A percentile compares a stretch with the other conserved stretches of the same genome.
These are phyloP conservation scores for Vanilla planifolia DNA, from an alignment of 106 monocot genomes.

Conservation along the genomic window DNA sequence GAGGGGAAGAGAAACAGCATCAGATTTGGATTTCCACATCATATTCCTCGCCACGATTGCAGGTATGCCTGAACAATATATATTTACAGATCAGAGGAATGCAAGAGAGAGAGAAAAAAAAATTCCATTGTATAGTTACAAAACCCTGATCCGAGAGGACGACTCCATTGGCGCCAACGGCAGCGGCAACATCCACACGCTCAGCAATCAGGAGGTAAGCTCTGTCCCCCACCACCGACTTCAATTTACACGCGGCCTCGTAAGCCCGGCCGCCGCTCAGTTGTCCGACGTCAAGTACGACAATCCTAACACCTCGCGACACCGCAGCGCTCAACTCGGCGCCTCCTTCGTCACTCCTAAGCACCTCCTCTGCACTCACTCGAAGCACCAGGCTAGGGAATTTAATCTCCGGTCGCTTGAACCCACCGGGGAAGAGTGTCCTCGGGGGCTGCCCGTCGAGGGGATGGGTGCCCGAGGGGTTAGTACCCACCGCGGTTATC, in stretches of 20 bases:
- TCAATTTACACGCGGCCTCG: conserved; percentile 74
- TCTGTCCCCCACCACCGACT: conserved; percentile 53
- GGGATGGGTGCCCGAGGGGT: conserved; percentile 4
- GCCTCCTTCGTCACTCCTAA: conserved; percentile 8
- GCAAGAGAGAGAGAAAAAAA: not conserved
- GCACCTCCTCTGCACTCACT: conserved; percentile 43
- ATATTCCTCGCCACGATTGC: conserved; percentile 83
- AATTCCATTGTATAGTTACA: not conserved
- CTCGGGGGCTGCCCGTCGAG: conserved; percentile 14
- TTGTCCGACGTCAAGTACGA: conserved; percentile 45
- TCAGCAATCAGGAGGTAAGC: conserved; percentile 85
- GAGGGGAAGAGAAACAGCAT: conserved; percentile 72
- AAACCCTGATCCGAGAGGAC: conserved; percentile 86
- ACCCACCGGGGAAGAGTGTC: conserved; percentile 81
- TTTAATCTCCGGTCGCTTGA: conserved; percentile 76
- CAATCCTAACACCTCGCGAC: conserved; percentile 51
- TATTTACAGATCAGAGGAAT: not conserved
- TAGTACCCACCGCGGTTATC: conserved; percentile 5
- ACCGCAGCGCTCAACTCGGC: conserved; percentile 33
- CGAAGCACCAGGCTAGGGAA: conserved; percentile 59
- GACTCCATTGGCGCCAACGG: conserved; percentile 76
- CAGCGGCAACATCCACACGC: conserved; percentile 85
- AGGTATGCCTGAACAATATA: conserved; percentile 58
- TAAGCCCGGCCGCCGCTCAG: conserved; percentile 60
- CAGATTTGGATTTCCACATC: conserved; percentile 78